Percentiles rank a stretch among this genome's conserved stretches.
phyloP scores from a whole-genome alignment of 75 land plant species.

The Ceratopteris richardii region DNA sequence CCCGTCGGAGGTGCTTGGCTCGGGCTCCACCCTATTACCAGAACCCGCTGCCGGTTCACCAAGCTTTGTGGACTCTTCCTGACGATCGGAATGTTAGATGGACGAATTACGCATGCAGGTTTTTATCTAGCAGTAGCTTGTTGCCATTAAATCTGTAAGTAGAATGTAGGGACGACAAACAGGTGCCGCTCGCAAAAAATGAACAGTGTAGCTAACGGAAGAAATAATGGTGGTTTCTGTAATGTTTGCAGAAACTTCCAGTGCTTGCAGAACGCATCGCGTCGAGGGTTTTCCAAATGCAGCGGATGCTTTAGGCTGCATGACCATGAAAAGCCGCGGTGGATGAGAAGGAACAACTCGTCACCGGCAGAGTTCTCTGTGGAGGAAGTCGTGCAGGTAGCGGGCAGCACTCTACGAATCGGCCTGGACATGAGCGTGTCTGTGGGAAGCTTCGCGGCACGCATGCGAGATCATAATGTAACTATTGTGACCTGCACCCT shows the following conservation, averaged over 20 bases:
- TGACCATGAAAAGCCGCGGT: constrained; percentile 29
- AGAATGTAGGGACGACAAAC: too few species aligned
- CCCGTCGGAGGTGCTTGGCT: constrained; percentile 74
- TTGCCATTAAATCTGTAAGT: too few species aligned
- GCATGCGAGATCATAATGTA: constrained; percentile 78
- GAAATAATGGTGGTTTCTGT: too few species aligned
- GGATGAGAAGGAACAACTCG: constrained; percentile 33
- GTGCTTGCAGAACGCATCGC: constrained; percentile 51
- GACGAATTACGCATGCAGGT: constrained; percentile 9
- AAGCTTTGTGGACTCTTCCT: constrained; percentile 69
- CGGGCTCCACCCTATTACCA: constrained; percentile 61
- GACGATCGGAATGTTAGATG: constrained; percentile 76
- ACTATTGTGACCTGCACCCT: constrained; percentile 62
- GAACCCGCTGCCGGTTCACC: constrained; percentile 54
- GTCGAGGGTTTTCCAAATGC: constrained; percentile 58
- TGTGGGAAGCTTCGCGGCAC: constrained; percentile 77
- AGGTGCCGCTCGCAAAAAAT: too few species aligned
- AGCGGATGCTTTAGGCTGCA: constrained; percentile 68
- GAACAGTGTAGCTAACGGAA: constrained; percentile 10
- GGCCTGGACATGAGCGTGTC: constrained; percentile 72
- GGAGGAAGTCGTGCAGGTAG: constrained; percentile 47
- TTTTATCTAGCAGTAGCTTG: too few species aligned
- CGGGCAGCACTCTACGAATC: constrained; percentile 66
- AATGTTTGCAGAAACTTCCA: constrained; percentile 57
- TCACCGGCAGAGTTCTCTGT: constrained; percentile 49